A percentile compares a stretch with the other conserved stretches of the same genome.
Evolutionary conservation across 2,329 filamentous ascomycete genomes (phyloP).

Genomic region (Penicillium corylophilum): DNA sequence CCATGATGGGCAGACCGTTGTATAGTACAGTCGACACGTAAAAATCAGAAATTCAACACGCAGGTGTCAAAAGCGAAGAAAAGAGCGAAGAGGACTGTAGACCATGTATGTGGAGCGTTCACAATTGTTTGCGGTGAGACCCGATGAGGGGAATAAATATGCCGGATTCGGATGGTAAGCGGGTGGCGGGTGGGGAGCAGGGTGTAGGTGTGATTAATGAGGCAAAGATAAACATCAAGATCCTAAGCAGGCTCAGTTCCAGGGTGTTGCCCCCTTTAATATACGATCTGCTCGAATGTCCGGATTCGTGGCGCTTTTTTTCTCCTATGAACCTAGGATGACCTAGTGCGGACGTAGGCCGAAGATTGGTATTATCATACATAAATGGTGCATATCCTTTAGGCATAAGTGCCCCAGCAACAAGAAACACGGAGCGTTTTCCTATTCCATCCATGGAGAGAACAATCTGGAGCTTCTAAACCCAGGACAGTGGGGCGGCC

Average conservation of each 20-base stretch:
- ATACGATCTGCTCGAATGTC: neutral
- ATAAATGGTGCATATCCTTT: constrained; percentile 11
- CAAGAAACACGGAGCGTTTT: constrained; percentile 1
- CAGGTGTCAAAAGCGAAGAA: neutral
- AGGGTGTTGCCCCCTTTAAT: constrained; percentile 1
- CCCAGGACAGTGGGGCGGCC: neutral
- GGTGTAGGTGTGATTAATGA: neutral
- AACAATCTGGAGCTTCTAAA: neutral
- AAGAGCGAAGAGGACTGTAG: neutral
- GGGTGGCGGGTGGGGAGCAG: neutral
- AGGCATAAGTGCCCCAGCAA: constrained; percentile 2
- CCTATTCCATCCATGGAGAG: neutral
- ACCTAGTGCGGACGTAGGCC: constrained; percentile 9
- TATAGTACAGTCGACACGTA: neutral
- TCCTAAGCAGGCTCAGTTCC: neutral
- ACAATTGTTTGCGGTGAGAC: constrained; percentile 8
- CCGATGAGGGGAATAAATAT: neutral
- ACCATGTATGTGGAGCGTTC: neutral
- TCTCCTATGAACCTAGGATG: neutral
- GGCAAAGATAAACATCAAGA: neutral
- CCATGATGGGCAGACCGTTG: constrained; percentile 25
- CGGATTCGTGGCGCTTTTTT: constrained; percentile 10
- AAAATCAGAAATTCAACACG: neutral
- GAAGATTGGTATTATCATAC: constrained; percentile 6
- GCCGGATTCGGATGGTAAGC: constrained; percentile 4